phyloP scores from a whole-genome alignment of 495 filamentous ascomycete species.

The Cercophora scortea region DNA sequence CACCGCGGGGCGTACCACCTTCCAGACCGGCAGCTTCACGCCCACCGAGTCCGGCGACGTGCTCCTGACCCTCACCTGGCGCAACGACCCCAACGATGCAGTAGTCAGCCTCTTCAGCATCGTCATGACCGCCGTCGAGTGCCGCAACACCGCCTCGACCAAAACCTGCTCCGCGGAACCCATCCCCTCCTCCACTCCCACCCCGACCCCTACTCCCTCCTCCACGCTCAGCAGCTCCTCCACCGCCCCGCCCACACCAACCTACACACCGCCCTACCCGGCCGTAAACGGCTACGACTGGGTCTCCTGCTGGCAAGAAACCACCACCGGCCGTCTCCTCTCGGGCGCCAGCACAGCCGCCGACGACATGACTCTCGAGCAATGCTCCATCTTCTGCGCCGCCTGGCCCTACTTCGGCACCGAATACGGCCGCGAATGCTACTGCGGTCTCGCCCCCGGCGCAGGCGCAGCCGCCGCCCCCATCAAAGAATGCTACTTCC shows the following conservation, averaged over 20 bases:
- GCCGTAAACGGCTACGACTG: neutral
- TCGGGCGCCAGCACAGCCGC: conserved; percentile 18
- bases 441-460: conserved; percentile 29
- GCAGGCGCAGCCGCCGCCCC: conserved; percentile 14
- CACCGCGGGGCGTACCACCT: neutral
- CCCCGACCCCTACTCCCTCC: no score
- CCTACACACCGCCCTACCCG: neutral
- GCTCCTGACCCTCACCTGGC: conserved; percentile 1
- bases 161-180: neutral
- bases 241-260: no score
- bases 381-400: conserved; percentile 5
- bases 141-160: neutral
- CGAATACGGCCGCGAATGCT: conserved; percentile 13
- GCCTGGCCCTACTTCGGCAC: conserved; percentile 3
- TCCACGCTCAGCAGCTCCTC: no score
- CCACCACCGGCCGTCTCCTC: conserved; percentile 39
- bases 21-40: neutral
- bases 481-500: conserved; percentile 31
- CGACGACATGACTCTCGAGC: conserved; percentile 39
- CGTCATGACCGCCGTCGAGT: neutral
- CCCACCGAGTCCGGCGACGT: neutral
- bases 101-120: neutral
- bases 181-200: neutral
- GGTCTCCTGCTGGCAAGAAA: neutral
- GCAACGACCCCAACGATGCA: conserved; percentile 5